A percentile compares a stretch with the other conserved stretches of the same genome.
Conservation (phyloP, 202 grass and related monocot species). For the Musa balbisiana region DNA sequence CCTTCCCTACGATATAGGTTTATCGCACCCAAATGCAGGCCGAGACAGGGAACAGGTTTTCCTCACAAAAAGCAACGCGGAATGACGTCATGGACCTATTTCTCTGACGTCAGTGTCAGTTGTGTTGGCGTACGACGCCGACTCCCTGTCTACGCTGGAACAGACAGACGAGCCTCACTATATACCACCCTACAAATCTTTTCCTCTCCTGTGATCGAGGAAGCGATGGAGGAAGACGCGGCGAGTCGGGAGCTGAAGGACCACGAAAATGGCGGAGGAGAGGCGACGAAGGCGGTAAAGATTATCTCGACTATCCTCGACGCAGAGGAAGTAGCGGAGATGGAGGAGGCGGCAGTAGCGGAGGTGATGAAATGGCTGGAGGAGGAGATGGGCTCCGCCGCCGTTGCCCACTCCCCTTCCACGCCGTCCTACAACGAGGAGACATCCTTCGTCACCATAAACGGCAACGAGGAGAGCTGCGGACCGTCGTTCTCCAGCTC, state of each 20-base stretch:
- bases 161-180: too few species aligned
- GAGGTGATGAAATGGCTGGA: conserved; percentile 85
- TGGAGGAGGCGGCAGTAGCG: conserved; percentile 44
- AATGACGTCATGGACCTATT: too few species aligned
- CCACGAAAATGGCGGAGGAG: neutral
- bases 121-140: too few species aligned
- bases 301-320: neutral
- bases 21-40: too few species aligned
- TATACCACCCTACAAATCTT: neutral
- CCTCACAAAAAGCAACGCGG: too few species aligned
- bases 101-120: too few species aligned
- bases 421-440: neutral
- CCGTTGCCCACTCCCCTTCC: neutral
- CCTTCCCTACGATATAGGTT: too few species aligned
- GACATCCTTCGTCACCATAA: conserved; percentile 55
- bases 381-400: conserved; percentile 33
- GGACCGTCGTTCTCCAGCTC: conserved; percentile 75
- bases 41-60: too few species aligned
- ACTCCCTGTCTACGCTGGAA: too few species aligned
- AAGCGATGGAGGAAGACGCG: neutral
- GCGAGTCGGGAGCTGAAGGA: neutral
- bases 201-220: neutral
- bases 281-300: neutral
- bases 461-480: conserved; percentile 81
- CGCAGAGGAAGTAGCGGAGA: conserved; percentile 29